Base-by-base conservation (phyloP, 1,284 basidiomycete species). In the Pulveroboletus sp. region DNA sequence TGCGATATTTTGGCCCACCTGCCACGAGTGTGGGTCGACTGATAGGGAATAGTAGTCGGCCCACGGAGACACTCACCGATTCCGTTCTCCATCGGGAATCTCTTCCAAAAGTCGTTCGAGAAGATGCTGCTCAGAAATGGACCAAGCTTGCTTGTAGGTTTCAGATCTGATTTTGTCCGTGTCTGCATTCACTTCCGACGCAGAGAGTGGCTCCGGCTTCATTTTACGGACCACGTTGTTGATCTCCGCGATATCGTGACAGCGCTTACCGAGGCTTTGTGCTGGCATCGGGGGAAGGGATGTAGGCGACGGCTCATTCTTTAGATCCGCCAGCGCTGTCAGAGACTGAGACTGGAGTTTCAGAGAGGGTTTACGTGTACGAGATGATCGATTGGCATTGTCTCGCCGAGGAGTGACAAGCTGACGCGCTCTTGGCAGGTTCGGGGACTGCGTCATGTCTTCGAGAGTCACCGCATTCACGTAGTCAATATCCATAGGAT, bases 1-100 rank as follows among this genome's bases (percentile, higher is more conserved):
- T 79, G 75, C 15, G 89, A 91, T 49, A 92, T 92, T 70, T 89
- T 88, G 52, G 84, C 78, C 87, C 87, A 92, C 56, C 89, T 90
- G 64, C 25, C 44, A 43, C 48, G 20, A 10, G 6, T 7, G 28
- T 61, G 43, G 50, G 52, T 60, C 8, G 44, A 49, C 20, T 6
- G 45, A 49, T 20, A n/a, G 51, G n/a, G n/a, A n/a, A 59, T 35
- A 46, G 49, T 31, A 49, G 25, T 38, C 22, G 33, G 46, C 31
- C 26, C 33, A 56, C 46, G 18, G 31, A 49, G 24, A 18, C 31
- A 70, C 81, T 15, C 58, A 86, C 88, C 89, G 74, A 69, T 88
- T 86, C 70, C 84, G 83, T 71, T 87, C 86, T n/a, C 85, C 85
- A 20, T 85, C 86, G 0, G 90, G 89, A 49, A 89, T 88, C 71